phyloP scores from a whole-genome alignment of 495 filamentous ascomycete genomes.

The Penicillium verhagenii region DNA sequence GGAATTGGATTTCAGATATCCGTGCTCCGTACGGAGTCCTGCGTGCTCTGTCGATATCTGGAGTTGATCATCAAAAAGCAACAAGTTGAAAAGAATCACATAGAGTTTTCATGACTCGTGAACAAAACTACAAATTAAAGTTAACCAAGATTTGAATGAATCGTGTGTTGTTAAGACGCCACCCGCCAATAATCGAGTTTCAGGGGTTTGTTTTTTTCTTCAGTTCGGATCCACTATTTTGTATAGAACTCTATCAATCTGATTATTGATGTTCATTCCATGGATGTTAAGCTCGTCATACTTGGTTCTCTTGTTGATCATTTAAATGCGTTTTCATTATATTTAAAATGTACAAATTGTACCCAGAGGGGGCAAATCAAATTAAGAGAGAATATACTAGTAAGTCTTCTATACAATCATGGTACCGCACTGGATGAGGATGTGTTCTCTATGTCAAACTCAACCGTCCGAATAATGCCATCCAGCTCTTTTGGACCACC shows the following conservation, averaged over 20 bases:
- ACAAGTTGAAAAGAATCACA: neutral
- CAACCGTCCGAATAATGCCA: conserved; percentile 33
- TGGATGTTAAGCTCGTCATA: neutral
- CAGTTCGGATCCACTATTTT: neutral
- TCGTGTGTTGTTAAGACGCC: neutral
- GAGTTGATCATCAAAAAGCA: neutral
- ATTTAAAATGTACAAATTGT: neutral
- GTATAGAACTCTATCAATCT: neutral
- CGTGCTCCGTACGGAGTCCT: too few relatives aligned
- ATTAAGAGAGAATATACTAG: neutral
- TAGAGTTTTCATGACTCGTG: neutral
- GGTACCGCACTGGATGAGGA: conserved; percentile 2
- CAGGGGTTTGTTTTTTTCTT: neutral
- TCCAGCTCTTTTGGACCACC: conserved; percentile 10
- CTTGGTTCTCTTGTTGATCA: neutral
- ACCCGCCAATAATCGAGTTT: neutral
- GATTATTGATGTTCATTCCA: neutral
- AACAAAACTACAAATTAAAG: neutral
- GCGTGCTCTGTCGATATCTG: too few relatives aligned
- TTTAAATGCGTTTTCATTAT: neutral
- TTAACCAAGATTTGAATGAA: neutral
- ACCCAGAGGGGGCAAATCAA: neutral
- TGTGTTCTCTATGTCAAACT: conserved; percentile 31
- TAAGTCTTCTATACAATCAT: neutral
- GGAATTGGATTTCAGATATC: too few relatives aligned